phyloP scores from a whole-genome alignment of 2,329 filamentous ascomycete genomes.

The Monosporascus ibericus region DNA sequence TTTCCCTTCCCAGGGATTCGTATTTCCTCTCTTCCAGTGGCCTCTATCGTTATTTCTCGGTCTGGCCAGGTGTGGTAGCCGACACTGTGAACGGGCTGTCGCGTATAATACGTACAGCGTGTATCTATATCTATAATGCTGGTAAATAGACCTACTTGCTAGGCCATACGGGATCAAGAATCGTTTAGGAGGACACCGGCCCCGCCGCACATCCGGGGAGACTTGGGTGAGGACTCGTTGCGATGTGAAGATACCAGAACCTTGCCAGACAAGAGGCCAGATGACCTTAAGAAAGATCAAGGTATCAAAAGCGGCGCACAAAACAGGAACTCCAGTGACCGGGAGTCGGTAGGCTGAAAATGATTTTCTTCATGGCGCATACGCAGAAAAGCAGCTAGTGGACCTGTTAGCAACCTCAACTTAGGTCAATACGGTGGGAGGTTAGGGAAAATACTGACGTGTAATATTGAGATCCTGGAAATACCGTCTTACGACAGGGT shows the following conservation, averaged over 20 bases:
- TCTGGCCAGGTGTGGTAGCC: too few species aligned
- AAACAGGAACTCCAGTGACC: conserved; percentile 39
- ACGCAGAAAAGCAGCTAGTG: conserved; percentile 31
- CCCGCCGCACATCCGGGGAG: too few species aligned
- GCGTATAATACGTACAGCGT: too few species aligned
- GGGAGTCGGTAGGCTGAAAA: conserved; percentile 44
- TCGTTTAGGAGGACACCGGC: too few species aligned
- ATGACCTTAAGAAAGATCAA: neutral
- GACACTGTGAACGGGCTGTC: too few species aligned
- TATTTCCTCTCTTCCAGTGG: too few species aligned
- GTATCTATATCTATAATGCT: too few species aligned
- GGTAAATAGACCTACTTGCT: too few species aligned
- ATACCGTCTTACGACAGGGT: conserved; percentile 41
- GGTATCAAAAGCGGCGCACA: conserved; percentile 35
- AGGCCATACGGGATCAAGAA: too few species aligned
- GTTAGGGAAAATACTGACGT: conserved; percentile 38
- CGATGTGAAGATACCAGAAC: neutral
- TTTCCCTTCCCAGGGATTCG: too few species aligned
- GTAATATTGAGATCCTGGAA: conserved; percentile 52
- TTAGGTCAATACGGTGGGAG: neutral
- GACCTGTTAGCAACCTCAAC: conserved; percentile 5
- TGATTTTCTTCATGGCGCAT: conserved; percentile 44
- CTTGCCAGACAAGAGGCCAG: neutral
- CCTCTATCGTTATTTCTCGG: too few species aligned
- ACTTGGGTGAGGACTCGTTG: neutral